Evolutionary conservation across 371 early-diverging fungal species (phyloP), one percentile per base, ranked within the genome.

Genomic region (Saksenaea oblongispora): DNA sequence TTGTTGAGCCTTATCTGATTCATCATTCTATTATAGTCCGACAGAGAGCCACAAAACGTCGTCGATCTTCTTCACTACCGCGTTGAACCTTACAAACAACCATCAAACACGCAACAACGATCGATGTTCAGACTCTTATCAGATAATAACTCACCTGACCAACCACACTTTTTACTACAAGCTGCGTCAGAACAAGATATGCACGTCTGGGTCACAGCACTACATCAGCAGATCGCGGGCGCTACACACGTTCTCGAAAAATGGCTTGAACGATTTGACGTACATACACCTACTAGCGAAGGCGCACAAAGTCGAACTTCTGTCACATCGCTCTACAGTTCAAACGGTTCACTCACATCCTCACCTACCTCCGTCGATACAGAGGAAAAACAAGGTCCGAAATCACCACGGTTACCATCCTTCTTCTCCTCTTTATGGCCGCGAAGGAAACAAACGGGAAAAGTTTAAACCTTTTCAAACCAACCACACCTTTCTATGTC

Each of bases 191-290:
- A 54, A 26, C 36, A 69, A 44, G 34, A 58, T 13, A 57, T 63
- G 51, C 54, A 64, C 9, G 55, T 37, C 27, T 69, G 69, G 69
- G 55, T 69, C 24, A 35, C 36, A 18, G 53, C 62, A 18, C 24
- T 61, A 5, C 54, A 61, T 37, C 34, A 53, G 22, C 55, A 35
- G 17, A 57, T 57, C 24, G 31, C 62, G 10, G 54, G 55, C 34
- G 53, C 51, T 28, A 18, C 53, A 39, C 18, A 58, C 34, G 59
- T 69, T 7, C 62, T 69, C 2, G 65, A 65, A 14, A 69, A 69
- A 61, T 69, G 69, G 69, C 65, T 69, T 18, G 65, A 69, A 34
- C 61, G 64, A 39, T 61, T 64, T 17, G 65, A 64, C 31, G 27
- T 68, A 17, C 54, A 15, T 34, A 41, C 64, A 36, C 17, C 56